A percentile compares a stretch with the other conserved stretches of the same genome.
Conservation (phyloP, 2,329 filamentous ascomycete species). For the Stachybotrys chartarum region DNA sequence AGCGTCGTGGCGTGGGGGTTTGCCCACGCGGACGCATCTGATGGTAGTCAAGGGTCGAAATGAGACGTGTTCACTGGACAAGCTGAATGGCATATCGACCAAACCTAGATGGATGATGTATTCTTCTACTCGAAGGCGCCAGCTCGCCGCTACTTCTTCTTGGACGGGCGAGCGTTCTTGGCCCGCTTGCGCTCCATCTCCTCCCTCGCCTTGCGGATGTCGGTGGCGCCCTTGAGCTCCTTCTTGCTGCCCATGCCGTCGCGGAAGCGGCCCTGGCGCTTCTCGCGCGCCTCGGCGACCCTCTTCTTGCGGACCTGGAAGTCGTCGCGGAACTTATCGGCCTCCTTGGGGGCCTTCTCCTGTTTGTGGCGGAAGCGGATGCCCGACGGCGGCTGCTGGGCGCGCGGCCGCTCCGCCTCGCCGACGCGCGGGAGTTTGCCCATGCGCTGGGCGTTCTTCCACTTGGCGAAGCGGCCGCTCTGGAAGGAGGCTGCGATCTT, state of each 20-base stretch:
- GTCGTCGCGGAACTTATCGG: conserved; percentile 87
- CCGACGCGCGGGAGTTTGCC: conserved; percentile 73
- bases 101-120: background rate
- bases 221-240: conserved; percentile 75
- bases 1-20: too few relatives aligned
- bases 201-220: conserved; percentile 77
- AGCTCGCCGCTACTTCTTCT: conserved; percentile 36
- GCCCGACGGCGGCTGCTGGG: conserved; percentile 22
- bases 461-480: conserved; percentile 86
- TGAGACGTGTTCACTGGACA: background rate
- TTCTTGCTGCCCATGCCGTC: conserved; percentile 65
- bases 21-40: background rate
- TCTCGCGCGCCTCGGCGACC: conserved; percentile 79
- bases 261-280: conserved; percentile 66
- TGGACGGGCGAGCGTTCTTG: conserved; percentile 81
- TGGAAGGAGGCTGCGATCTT: conserved; percentile 95
- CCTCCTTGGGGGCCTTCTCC: conserved; percentile 83
- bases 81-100: background rate
- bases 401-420: conserved; percentile 58
- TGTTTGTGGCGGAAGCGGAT: conserved; percentile 75
- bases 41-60: background rate
- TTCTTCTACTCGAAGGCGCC: background rate
- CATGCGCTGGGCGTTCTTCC: conserved; percentile 81
- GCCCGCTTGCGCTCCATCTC: conserved; percentile 68
- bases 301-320: conserved; percentile 87